Conservation (phyloP, 805 yeast species). For the Starmerella ratchasimensis region DNA sequence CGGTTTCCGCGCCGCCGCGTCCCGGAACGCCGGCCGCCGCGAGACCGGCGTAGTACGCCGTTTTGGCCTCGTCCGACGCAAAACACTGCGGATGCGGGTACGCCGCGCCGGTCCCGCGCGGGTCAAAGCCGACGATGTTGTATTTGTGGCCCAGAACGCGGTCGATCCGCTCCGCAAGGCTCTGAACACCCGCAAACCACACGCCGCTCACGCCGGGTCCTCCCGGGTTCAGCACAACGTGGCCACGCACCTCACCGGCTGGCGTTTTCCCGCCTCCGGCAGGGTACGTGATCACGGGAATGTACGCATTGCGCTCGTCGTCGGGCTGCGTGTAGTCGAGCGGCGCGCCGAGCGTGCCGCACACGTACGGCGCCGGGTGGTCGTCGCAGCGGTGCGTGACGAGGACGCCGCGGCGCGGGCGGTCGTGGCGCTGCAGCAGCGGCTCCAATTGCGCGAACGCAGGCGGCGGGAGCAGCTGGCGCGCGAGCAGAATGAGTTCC, state of each 20-base stretch:
- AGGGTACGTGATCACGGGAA: slow-evolving; percentile 8
- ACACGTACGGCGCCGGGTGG: slow-evolving; percentile 1
- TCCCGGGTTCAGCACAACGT: slow-evolving; percentile 20
- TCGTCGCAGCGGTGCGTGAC: slow-evolving; percentile 4
- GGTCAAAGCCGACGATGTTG: slow-evolving; percentile 20
- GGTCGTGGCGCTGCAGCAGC: too few species aligned
- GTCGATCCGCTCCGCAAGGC: slow-evolving; percentile 9
- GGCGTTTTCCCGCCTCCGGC: slow-evolving; percentile 13
- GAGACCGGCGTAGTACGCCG: neutral
- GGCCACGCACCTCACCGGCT: slow-evolving; percentile 14
- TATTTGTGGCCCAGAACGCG: slow-evolving; percentile 10
- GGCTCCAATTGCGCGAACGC: too few species aligned
- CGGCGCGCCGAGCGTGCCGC: slow-evolving; percentile 8
- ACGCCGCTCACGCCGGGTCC: slow-evolving; percentile 22
- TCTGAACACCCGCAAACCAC: neutral
- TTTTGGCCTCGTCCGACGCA: neutral
- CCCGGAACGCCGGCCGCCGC: slow-evolving; percentile 6
- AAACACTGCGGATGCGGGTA: slow-evolving; percentile 15
- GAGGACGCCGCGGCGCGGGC: slow-evolving; percentile 2
- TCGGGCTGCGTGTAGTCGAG: slow-evolving; percentile 9
- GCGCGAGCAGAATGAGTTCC: too few species aligned
- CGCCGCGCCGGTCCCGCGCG: slow-evolving; percentile 19
- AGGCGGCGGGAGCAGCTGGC: too few species aligned
- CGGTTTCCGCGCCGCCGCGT: slow-evolving; percentile 7
- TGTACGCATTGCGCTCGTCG: slow-evolving; percentile 9